Evolutionary conservation across 768 basidiomycete genomes (phyloP).

Genomic region (Hysterangium stoloniferum): DNA sequence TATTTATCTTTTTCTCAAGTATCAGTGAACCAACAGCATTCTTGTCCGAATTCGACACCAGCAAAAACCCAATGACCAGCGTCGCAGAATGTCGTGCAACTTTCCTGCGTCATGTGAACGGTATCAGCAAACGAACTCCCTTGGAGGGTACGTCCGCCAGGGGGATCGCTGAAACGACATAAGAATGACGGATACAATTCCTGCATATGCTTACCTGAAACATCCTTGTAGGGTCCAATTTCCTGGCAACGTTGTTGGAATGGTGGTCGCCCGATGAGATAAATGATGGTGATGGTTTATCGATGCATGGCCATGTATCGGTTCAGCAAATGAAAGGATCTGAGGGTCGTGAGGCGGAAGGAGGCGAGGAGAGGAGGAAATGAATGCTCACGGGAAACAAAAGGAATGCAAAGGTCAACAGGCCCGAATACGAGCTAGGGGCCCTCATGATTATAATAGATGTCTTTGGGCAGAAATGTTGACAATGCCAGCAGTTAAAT

Average conservation of each 20-base stretch:
- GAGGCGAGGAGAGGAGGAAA: background rate
- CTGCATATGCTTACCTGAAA: slow-evolving; percentile 13
- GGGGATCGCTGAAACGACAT: slow-evolving; percentile 39
- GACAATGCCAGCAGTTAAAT: too few species aligned
- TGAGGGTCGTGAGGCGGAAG: background rate
- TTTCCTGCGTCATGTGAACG: slow-evolving; percentile 54
- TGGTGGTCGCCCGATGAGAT: background rate
- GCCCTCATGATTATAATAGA: too few species aligned
- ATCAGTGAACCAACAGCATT: slow-evolving; percentile 45
- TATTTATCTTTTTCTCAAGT: slow-evolving; percentile 6
- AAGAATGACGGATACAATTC: background rate
- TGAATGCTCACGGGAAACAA: background rate
- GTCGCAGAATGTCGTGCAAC: slow-evolving; percentile 39
- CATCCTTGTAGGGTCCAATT: slow-evolving; percentile 20
- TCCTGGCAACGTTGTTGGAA: slow-evolving; percentile 15
- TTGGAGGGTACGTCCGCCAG: slow-evolving; percentile 49
- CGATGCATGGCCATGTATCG: background rate
- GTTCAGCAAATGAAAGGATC: slow-evolving; percentile 4
- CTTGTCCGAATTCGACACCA: slow-evolving; percentile 58
- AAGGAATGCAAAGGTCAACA: slow-evolving; percentile 4
- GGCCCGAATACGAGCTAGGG: too few species aligned
- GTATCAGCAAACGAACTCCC: slow-evolving; percentile 38
- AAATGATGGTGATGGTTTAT: background rate
- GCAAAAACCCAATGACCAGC: slow-evolving; percentile 49
- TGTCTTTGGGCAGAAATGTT: too few species aligned